Evolutionary conservation across 257 asterid genomes (phyloP).

Genomic region (Agastache rugosa): DNA sequence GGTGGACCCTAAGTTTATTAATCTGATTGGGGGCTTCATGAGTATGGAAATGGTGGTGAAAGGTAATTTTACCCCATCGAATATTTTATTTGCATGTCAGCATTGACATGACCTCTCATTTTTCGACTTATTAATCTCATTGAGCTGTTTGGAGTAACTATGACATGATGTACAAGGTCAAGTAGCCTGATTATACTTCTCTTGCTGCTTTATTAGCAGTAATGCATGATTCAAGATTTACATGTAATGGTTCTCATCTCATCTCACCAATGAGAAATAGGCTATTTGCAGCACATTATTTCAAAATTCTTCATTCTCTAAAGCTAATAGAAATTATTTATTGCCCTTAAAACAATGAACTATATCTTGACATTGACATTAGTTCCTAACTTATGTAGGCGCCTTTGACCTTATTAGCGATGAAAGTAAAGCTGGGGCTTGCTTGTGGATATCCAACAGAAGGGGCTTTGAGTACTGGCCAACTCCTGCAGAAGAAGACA

Average conservation of each 20-base stretch:
- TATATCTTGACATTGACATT: slow-evolving; percentile 30
- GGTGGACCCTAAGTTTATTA: slow-evolving; percentile 52
- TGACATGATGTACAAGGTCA: slow-evolving; percentile 1
- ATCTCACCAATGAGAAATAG: slow-evolving; percentile 16
- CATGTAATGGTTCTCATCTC: background rate
- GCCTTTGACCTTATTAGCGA: slow-evolving; percentile 80
- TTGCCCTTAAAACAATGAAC: slow-evolving; percentile 25
- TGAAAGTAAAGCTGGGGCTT: slow-evolving; percentile 92
- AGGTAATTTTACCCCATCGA: slow-evolving; percentile 53
- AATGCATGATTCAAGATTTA: slow-evolving; percentile 22
- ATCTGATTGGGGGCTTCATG: slow-evolving; percentile 65
- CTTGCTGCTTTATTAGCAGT: slow-evolving; percentile 19
- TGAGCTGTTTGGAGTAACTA: slow-evolving; percentile 23
- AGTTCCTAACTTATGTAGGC: slow-evolving; percentile 54
- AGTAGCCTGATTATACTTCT: slow-evolving; percentile 22
- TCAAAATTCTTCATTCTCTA: background rate
- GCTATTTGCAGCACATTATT: slow-evolving; percentile 17
- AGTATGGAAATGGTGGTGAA: slow-evolving; percentile 83
- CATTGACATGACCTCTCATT: slow-evolving; percentile 1
- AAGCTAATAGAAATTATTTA: slow-evolving; percentile 8
- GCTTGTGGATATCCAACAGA: slow-evolving; percentile 87
- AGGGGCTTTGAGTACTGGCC: slow-evolving; percentile 97
- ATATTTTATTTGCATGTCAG: slow-evolving; percentile 26
- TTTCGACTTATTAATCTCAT: slow-evolving; percentile 22
- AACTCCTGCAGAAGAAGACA: slow-evolving; percentile 82